Evolutionary conservation across 192 early-diverging fungal species (phyloP).

Genomic region (Mortierella alpina): DNA sequence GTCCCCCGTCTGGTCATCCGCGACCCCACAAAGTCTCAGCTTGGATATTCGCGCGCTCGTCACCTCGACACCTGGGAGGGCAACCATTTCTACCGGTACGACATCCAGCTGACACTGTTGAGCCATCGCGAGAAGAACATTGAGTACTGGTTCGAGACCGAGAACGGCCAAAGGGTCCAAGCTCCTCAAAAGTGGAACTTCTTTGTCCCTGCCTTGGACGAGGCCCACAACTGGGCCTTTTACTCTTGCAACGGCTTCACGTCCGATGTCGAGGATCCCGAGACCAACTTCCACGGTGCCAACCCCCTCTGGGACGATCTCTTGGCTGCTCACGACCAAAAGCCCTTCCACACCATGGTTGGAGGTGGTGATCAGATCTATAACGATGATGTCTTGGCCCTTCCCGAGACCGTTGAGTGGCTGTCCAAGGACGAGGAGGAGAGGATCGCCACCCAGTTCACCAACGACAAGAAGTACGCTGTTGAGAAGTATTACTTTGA

Average conservation of each 20-base stretch:
- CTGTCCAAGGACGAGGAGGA: slow-evolving; percentile 24
- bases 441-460: slow-evolving; percentile 27
- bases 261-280: slow-evolving; percentile 64
- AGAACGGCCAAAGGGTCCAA: slow-evolving; percentile 31
- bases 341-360: slow-evolving; percentile 78
- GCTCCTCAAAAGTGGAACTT: slow-evolving; percentile 56
- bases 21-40: slow-evolving; percentile 42
- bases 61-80: slow-evolving; percentile 44
- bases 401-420: slow-evolving; percentile 33
- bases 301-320: slow-evolving; percentile 78
- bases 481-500: slow-evolving; percentile 74
- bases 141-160: slow-evolving; percentile 54
- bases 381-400: slow-evolving; percentile 63
- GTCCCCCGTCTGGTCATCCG: slow-evolving; percentile 36
- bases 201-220: slow-evolving; percentile 55
- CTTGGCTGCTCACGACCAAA: slow-evolving; percentile 63
- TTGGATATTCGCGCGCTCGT: slow-evolving; percentile 26
- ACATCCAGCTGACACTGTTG: slow-evolving; percentile 45
- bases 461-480: slow-evolving; percentile 29
- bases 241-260: slow-evolving; percentile 81
- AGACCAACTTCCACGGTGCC: slow-evolving; percentile 57
- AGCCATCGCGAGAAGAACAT: slow-evolving; percentile 49
- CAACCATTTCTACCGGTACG: slow-evolving; percentile 52
- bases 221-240: slow-evolving; percentile 74
- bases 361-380: slow-evolving; percentile 85